Percentiles rank a stretch among this genome's conserved stretches.
Evolutionary conservation across 1,139 yeast species (phyloP).

Genomic region (Yarrowia galli): DNA sequence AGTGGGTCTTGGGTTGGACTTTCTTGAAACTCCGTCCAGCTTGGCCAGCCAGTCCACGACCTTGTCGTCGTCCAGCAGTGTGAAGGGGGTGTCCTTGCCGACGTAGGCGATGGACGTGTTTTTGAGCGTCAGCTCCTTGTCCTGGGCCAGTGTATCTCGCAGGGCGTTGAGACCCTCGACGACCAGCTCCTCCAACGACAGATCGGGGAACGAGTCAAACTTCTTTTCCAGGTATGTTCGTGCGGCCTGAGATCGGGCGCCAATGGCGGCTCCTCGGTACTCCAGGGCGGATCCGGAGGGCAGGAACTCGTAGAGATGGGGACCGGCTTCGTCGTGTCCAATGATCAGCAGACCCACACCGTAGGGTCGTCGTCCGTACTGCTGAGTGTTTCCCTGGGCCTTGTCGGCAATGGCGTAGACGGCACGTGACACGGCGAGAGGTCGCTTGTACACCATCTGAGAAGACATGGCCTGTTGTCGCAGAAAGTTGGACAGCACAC

Average conservation of each 20-base stretch:
- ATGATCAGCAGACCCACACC: constrained; percentile 93
- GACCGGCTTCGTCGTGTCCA: constrained; percentile 94
- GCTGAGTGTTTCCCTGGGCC: constrained; percentile 96
- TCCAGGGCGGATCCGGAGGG: constrained; percentile 95
- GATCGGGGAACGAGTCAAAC: constrained; percentile 68
- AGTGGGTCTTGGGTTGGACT: constrained; percentile 42
- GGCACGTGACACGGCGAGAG: constrained; percentile 85
- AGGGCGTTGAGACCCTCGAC: constrained; percentile 89
- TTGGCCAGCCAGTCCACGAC: constrained; percentile 79
- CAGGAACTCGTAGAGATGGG: constrained; percentile 92
- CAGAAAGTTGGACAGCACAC: constrained; percentile 85
- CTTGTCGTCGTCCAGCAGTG: constrained; percentile 82
- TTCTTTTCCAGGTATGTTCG: constrained; percentile 92
- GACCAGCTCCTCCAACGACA: constrained; percentile 74
- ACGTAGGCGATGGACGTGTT: constrained; percentile 93
- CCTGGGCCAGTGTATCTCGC: constrained; percentile 93
- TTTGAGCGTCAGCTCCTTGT: constrained; percentile 81
- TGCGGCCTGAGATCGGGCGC: constrained; percentile 98
- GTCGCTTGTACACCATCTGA: constrained; percentile 83
- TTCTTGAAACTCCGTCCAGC: constrained; percentile 62
- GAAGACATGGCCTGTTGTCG: constrained; percentile 93
- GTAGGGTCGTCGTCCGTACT: constrained; percentile 95
- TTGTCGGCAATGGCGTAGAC: constrained; percentile 90
- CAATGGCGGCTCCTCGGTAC: constrained; percentile 93
- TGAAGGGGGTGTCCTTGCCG: constrained; percentile 78